Conservation (phyloP, 1,139 yeast species). For the Magnusiomyces paraingens region DNA sequence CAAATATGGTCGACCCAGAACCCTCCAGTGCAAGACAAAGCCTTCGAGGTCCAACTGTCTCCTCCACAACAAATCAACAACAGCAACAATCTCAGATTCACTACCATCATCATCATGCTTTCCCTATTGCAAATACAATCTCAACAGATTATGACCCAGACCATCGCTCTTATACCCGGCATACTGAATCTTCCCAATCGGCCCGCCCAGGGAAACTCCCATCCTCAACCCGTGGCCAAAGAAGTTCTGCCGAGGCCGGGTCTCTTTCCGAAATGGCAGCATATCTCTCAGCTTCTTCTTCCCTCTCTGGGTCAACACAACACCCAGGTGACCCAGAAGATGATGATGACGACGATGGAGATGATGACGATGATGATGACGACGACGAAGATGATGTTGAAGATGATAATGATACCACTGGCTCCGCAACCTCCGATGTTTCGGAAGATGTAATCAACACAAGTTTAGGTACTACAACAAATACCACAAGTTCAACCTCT, state of each 20-base stretch:
- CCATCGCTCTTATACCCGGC: constrained; percentile 15
- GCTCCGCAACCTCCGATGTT: no score
- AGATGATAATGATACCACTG: background rate
- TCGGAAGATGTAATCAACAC: background rate
- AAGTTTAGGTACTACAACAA: background rate
- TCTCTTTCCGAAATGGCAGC: constrained; percentile 25
- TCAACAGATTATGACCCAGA: constrained; percentile 13
- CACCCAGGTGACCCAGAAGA: constrained; percentile 13
- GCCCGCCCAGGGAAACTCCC: constrained; percentile 6
- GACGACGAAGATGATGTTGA: constrained; percentile 7
- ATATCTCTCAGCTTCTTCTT: constrained; percentile 29
- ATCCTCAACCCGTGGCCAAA: background rate
- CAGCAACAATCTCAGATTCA: no score
- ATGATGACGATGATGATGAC: constrained; percentile 13
- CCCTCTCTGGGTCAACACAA: constrained; percentile 24
- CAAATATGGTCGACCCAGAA: no score
- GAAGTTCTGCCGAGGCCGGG: background rate
- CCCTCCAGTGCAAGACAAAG: no score
- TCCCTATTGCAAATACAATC: constrained; percentile 3
- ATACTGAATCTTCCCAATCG: constrained; percentile 14
- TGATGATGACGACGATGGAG: constrained; percentile 13
- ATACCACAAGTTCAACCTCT: no score
- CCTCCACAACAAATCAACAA: no score
- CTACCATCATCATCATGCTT: background rate
- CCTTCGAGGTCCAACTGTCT: no score